A percentile compares a stretch with the other conserved stretches of the same genome.
Conservation (phyloP, 257 asterid species). For the Scutellaria minor region DNA sequence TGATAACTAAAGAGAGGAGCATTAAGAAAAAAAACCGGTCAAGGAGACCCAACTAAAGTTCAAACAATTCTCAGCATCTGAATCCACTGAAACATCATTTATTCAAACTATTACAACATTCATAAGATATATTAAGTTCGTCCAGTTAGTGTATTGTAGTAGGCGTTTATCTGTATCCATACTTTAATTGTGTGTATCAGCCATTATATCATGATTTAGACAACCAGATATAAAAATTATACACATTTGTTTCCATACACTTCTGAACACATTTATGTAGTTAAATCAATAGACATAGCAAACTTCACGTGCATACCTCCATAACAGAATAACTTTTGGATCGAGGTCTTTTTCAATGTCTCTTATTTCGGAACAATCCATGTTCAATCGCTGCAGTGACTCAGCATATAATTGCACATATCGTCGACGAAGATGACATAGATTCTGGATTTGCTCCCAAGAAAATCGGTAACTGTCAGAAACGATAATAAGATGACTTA, state of each 20-base stretch:
- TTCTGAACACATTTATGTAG: conserved; percentile 18
- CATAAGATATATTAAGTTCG: conserved; percentile 11
- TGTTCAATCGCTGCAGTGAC: conserved; percentile 66
- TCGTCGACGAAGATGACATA: conserved; percentile 87
- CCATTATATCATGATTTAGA: conserved; percentile 16
- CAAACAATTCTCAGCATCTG: conserved; percentile 35
- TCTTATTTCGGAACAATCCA: conserved; percentile 59
- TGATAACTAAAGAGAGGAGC: conserved; percentile 3
- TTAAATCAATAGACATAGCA: conserved; percentile 13
- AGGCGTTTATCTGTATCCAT: conserved; percentile 15
- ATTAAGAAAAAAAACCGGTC: conserved; percentile 33
- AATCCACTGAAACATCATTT: conserved; percentile 27
- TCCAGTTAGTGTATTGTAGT: conserved; percentile 2
- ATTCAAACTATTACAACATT: conserved; percentile 19
- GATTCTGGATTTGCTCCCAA: conserved; percentile 83
- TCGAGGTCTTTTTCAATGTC: conserved; percentile 89
- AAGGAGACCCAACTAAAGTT: conserved; percentile 18
- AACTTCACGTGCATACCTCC: conserved; percentile 70
- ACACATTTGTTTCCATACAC: conserved; percentile 12
- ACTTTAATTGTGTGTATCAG: conserved; percentile 11
- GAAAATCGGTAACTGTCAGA: conserved; percentile 81
- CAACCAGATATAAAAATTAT: conserved; percentile 26
- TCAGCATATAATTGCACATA: conserved; percentile 90
- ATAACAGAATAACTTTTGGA: conserved; percentile 85
- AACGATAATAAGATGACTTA: conserved; percentile 25